phyloP scores from a whole-genome alignment of 768 basidiomycete genomes.

The Clavaria fumosa region DNA sequence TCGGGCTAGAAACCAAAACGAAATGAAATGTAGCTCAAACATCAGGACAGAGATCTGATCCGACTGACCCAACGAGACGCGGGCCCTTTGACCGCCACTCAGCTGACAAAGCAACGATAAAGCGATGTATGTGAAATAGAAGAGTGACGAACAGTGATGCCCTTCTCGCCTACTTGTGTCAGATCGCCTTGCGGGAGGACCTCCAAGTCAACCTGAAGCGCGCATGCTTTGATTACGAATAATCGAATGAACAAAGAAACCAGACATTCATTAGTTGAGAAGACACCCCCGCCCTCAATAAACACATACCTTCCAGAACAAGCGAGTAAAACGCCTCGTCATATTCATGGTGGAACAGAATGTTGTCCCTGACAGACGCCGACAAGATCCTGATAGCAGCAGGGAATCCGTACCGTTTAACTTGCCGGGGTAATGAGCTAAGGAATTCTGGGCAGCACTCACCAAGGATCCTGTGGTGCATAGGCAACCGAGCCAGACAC shows the following conservation, averaged over 20 bases:
- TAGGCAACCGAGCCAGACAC: slow-evolving; percentile 65
- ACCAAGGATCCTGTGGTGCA: slow-evolving; percentile 82
- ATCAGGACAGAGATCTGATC: too few species aligned
- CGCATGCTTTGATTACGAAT: slow-evolving; percentile 43
- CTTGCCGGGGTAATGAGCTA: too few species aligned
- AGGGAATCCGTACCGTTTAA: background rate
- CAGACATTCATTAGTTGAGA: background rate
- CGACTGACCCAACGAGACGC: too few species aligned
- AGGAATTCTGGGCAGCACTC: slow-evolving; percentile 11
- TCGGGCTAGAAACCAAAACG: too few species aligned
- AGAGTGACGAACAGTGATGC: slow-evolving; percentile 25
- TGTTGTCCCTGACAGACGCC: slow-evolving; percentile 78
- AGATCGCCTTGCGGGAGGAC: slow-evolving; percentile 70
- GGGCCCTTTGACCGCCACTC: slow-evolving; percentile 75
- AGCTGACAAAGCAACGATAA: slow-evolving; percentile 25
- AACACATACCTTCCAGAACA: slow-evolving; percentile 53
- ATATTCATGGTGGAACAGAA: slow-evolving; percentile 79
- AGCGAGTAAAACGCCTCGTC: slow-evolving; percentile 73
- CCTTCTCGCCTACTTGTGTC: slow-evolving; percentile 79
- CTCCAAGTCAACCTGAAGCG: slow-evolving; percentile 64
- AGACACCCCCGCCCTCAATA: background rate
- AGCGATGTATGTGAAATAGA: background rate
- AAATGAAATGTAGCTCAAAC: too few species aligned
- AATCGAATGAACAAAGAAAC: background rate
- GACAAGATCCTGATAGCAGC: slow-evolving; percentile 53